These are phyloP conservation scores for Aureobasidium sp. DNA, from an alignment of 2,329 filamentous ascomycete genomes.

Conservation along the genomic window DNA sequence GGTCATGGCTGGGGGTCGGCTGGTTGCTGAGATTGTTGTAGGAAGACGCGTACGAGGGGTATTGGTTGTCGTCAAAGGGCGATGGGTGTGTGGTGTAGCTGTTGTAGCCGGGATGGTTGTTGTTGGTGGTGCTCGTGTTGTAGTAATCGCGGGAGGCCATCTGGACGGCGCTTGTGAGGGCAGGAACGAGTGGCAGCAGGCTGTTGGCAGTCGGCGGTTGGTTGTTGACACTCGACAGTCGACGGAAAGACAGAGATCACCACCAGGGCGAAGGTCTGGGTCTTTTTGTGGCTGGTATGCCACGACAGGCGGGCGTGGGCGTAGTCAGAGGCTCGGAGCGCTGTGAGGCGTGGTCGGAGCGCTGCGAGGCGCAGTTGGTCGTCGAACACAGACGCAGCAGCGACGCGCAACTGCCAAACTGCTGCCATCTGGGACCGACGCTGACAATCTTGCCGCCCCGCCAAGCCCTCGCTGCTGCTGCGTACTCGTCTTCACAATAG, in stretches of 20 bases:
- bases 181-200: background rate
- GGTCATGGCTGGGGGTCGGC: constrained; percentile 26
- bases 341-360: background rate
- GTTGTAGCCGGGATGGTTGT: constrained; percentile 25
- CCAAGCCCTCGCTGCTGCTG: background rate
- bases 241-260: background rate
- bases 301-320: background rate
- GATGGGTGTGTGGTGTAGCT: constrained; percentile 31
- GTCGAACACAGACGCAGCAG: too few relatives aligned
- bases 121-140: constrained; percentile 34
- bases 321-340: background rate
- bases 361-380: background rate
- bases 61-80: constrained; percentile 16
- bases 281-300: background rate
- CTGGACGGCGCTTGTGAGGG: constrained; percentile 11
- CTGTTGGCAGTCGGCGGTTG: background rate
- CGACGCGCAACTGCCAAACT: background rate
- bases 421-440: background rate
- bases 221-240: background rate
- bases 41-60: constrained; percentile 37
- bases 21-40: constrained; percentile 47
- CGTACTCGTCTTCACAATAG: too few relatives aligned
- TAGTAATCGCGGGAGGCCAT: constrained; percentile 56
- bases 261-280: background rate
- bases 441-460: background rate